Evolutionary conservation across 257 asterid species (phyloP), one percentile per base, ranked within the genome.

Genomic region (Echium plantagineum): DNA sequence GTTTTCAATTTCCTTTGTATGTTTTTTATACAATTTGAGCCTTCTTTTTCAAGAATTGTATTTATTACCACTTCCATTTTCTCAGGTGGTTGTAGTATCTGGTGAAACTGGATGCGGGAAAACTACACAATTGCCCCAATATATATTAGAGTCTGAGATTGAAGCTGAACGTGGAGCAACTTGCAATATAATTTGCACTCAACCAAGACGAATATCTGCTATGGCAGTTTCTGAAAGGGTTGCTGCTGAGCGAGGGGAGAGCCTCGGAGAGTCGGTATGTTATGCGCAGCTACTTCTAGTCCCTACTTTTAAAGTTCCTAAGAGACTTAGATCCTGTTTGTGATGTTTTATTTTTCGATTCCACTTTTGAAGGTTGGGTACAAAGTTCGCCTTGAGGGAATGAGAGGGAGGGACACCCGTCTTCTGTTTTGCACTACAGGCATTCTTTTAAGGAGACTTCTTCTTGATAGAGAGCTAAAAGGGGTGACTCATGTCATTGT

Each of bases 21-120:
- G 17, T 42, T 42, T 42, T 42, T 42, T 42, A 13, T 13, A 42
- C 49, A 0, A 13, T 42, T 42, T 42, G 16, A 38, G 48, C 8
- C 8, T 42, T 0, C 0, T 12, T 28, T 42, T 42, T 42, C 49
- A 42, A 42, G 49, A 42, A 42, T 13, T 13, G 5, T 42, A 38
- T 59, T 63, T 55, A 57, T 55, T 55, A 56, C 54, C 46, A 10
- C 58, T 68, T 56, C 52, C 35, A 56, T 60, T 64, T 67, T 48
- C 69, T 76, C 63, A 89, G 95, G 94, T 89, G 22, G 91, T 89
- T 15, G 95, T 89, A 61, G 80, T 89, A 58, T 89, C 97, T 51
- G 97, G 97, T 59, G 94, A 86, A 77, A 86, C 95, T 72, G 97
- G 97, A 21, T 89, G 97, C 49, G 97, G 97, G 22, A 89, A 89